These are phyloP conservation scores for Sarocladium strictum DNA, from an alignment of 2,329 filamentous ascomycete species.

Conservation along the genomic window DNA sequence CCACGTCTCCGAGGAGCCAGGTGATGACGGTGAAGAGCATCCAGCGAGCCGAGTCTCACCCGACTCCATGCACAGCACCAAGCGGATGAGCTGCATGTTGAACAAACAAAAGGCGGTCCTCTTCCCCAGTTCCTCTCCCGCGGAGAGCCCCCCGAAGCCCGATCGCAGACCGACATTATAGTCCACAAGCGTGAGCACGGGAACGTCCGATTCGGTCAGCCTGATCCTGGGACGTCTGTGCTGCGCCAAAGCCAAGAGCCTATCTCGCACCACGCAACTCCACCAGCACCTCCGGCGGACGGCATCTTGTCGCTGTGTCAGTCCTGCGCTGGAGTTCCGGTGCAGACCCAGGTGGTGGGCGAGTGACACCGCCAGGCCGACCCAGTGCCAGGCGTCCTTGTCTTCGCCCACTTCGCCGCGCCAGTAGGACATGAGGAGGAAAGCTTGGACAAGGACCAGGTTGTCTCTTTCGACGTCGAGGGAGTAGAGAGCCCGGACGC, in stretches of 20 bases:
- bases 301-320: not conserved
- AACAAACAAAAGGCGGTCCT: not conserved
- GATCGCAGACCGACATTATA: not conserved
- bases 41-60: not conserved
- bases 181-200: not conserved
- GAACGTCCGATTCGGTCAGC: not conserved
- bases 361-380: not conserved
- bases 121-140: not conserved
- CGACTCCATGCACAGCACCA: not conserved
- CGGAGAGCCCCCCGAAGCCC: not conserved
- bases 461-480: not conserved
- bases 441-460: not conserved
- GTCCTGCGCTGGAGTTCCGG: not conserved
- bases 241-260: not conserved
- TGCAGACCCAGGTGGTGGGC: not conserved
- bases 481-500: not conserved
- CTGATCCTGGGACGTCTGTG: not conserved
- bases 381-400: not conserved
- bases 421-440: not conserved
- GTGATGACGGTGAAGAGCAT: not conserved
- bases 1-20: not conserved
- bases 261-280: not conserved
- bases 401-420: not conserved
- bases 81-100: not conserved
- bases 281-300: not conserved